A percentile compares a stretch with the other conserved stretches of the same genome.
phyloP scores from a whole-genome alignment of 768 basidiomycete genomes.

The Xerocomellus chrysenteron region DNA sequence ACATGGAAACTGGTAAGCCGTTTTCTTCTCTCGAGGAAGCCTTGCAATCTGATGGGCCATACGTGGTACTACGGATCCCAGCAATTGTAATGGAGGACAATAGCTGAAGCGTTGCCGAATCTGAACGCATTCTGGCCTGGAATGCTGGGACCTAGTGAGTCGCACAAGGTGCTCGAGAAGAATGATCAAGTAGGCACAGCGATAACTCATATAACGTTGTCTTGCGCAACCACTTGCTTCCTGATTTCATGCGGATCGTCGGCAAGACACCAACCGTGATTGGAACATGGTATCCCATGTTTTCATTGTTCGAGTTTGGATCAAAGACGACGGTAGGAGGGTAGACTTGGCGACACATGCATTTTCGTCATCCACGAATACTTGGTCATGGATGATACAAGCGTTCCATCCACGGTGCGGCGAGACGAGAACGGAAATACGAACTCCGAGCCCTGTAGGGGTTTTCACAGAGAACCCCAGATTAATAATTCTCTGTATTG shows the following conservation, averaged over 20 bases:
- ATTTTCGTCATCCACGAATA: background rate
- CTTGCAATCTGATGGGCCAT: background rate
- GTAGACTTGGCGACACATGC: background rate
- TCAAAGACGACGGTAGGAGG: background rate
- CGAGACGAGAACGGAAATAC: background rate
- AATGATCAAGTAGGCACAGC: background rate
- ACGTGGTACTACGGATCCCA: background rate
- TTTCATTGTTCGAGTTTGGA: background rate
- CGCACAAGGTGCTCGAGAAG: background rate
- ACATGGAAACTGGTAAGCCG: background rate
- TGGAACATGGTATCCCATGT: background rate
- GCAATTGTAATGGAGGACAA: background rate
- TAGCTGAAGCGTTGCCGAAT: background rate
- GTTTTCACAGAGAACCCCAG: background rate
- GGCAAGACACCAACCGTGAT: slow-evolving; percentile 1
- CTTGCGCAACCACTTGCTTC: background rate
- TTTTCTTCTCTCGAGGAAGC: background rate
- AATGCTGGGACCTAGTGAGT: background rate
- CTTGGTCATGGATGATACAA: background rate
- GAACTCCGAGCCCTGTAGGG: background rate
- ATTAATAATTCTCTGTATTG: background rate
- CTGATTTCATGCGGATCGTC: slow-evolving; percentile 1
- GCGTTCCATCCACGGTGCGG: background rate
- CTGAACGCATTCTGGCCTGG: background rate
- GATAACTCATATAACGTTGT: background rate